These are phyloP conservation scores for Chytridiales sp. DNA, from an alignment of 371 early-diverging fungal species.

Conservation along the genomic window DNA sequence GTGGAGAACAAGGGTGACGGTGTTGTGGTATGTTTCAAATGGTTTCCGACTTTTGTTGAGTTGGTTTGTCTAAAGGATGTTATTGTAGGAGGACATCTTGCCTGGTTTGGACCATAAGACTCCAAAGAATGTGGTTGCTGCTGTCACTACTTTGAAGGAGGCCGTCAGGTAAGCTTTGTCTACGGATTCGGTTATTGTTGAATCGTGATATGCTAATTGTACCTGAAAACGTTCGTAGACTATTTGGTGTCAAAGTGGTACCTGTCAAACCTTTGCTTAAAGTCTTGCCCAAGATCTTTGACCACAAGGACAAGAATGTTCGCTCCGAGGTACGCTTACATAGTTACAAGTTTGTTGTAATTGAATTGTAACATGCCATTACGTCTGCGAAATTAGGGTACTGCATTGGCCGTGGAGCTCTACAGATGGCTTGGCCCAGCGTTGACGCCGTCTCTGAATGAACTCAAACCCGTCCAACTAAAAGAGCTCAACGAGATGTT, in stretches of 20 bases:
- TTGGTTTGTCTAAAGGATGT: not conserved
- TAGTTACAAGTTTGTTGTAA: not conserved
- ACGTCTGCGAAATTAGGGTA: slow-evolving; percentile 43
- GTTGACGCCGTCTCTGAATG: slow-evolving; percentile 60
- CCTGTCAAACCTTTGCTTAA: slow-evolving; percentile 82
- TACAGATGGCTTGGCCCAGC: slow-evolving; percentile 82
- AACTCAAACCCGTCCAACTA: slow-evolving; percentile 64
- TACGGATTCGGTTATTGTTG: not conserved
- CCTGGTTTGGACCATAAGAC: slow-evolving; percentile 80
- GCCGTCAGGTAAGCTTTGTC: slow-evolving; percentile 56
- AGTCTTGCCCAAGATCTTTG: slow-evolving; percentile 82
- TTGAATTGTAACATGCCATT: not conserved
- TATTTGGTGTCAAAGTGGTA: slow-evolving; percentile 78
- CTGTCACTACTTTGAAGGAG: slow-evolving; percentile 69
- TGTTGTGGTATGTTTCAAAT: slow-evolving; percentile 63
- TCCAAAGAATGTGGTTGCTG: slow-evolving; percentile 85
- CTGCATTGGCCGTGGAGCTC: slow-evolving; percentile 69
- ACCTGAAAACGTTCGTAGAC: slow-evolving; percentile 31
- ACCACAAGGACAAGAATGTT: slow-evolving; percentile 89
- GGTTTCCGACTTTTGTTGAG: not conserved
- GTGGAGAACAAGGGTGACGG: slow-evolving; percentile 75
- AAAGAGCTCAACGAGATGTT: slow-evolving; percentile 89
- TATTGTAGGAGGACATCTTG: slow-evolving; percentile 68
- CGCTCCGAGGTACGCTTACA: slow-evolving; percentile 72
- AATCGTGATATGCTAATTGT: not conserved